Evolutionary conservation across 2,329 filamentous ascomycete genomes (phyloP).

Genomic region (Cadophora malorum): DNA sequence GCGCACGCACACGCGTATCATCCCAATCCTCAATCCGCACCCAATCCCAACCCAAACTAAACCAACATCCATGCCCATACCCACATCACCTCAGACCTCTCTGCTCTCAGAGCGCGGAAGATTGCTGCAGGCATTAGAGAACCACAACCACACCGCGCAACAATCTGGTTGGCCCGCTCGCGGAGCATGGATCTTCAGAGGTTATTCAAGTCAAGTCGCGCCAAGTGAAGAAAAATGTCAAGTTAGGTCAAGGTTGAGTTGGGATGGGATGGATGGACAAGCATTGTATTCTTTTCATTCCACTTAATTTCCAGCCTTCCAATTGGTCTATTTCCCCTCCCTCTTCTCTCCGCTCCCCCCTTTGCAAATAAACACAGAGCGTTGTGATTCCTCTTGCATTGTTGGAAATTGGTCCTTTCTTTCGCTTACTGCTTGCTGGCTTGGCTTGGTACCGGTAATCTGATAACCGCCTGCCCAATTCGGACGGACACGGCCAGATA

Average conservation of each 20-base stretch:
- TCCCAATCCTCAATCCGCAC: neutral
- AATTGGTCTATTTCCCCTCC: neutral
- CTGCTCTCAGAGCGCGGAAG: constrained; percentile 18
- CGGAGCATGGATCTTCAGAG: constrained; percentile 16
- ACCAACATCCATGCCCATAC: neutral
- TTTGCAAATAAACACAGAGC: neutral
- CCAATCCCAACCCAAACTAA: neutral
- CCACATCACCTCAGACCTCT: constrained; percentile 17
- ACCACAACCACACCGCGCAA: neutral
- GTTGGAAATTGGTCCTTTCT: neutral
- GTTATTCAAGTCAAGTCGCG: constrained; percentile 4
- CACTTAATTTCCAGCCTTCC: neutral
- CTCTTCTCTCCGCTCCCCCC: neutral
- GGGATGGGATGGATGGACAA: constrained; percentile 4
- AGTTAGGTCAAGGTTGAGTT: neutral
- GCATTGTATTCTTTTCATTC: neutral
- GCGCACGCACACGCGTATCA: neutral
- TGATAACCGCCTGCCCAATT: neutral
- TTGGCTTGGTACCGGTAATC: constrained; percentile 2
- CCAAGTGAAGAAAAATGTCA: neutral
- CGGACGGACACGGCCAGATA: neutral
- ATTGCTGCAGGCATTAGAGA: constrained; percentile 19
- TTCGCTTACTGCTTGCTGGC: constrained; percentile 5
- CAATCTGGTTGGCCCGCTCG: constrained; percentile 19
- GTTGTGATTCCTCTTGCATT: neutral